Conservation (phyloP, 148 eudicot species). For the Polygonum maritimum region DNA sequence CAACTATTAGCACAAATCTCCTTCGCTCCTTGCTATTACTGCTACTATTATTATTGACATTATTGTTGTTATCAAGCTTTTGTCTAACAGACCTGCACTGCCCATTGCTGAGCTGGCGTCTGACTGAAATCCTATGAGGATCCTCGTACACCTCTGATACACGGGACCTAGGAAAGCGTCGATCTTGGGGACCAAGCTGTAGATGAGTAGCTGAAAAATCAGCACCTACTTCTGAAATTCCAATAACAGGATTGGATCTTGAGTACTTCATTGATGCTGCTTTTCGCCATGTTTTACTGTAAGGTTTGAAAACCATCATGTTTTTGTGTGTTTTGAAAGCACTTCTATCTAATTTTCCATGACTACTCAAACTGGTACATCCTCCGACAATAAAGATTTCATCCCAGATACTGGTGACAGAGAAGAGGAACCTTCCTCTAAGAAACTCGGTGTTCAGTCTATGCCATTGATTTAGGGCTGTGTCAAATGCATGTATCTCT, state of each 20-base stretch:
- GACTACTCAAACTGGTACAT: conserved; percentile 73
- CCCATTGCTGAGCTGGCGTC: conserved; percentile 59
- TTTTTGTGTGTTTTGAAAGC: conserved; percentile 87
- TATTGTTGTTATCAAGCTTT: conserved; percentile 25
- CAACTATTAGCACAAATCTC: conserved; percentile 69
- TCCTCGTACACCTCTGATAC: conserved; percentile 91
- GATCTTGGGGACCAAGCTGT: conserved; percentile 58
- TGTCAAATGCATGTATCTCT: conserved; percentile 80
- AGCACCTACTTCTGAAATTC: conserved; percentile 50
- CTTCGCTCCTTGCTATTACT: conserved; percentile 37
- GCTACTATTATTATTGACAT: conserved; percentile 21
- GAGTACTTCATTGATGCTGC: conserved; percentile 82
- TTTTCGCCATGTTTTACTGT: conserved; percentile 70
- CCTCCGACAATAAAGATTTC: conserved; percentile 85
- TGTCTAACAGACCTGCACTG: conserved; percentile 45
- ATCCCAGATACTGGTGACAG: conserved; percentile 61
- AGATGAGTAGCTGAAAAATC: conserved; percentile 41
- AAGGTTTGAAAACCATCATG: conserved; percentile 63
- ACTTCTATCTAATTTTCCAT: conserved; percentile 76
- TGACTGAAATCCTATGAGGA: conserved; percentile 94
- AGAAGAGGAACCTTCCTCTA: conserved; percentile 79
- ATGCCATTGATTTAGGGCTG: conserved; percentile 68
- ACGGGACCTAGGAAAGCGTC: conserved; percentile 59
- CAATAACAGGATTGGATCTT: conserved; percentile 79
- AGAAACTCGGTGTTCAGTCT: conserved; percentile 50